Percentiles rank a stretch among this genome's conserved stretches.
phyloP scores from a whole-genome alignment of 257 asterid species.

The Osmanthus fragrans region DNA sequence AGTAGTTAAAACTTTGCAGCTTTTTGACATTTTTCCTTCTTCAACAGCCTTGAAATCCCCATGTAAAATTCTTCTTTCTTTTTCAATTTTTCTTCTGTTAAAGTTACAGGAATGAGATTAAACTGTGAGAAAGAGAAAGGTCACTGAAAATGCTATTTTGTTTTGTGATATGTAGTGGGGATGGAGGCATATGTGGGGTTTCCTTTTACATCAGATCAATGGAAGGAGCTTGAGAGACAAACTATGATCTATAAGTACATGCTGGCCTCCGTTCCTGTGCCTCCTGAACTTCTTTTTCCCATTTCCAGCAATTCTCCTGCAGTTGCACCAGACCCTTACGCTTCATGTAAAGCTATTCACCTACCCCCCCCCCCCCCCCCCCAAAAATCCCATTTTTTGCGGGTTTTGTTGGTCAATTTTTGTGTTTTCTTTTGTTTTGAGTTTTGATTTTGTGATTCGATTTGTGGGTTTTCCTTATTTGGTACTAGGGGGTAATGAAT shows the following conservation, averaged over 20 bases:
- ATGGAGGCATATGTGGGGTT: constrained; percentile 51
- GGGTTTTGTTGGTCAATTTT: background rate
- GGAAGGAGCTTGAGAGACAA: constrained; percentile 87
- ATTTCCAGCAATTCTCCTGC: constrained; percentile 29
- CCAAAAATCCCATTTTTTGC: background rate
- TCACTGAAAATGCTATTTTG: constrained; percentile 3
- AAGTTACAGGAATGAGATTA: background rate
- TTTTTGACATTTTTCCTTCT: constrained; percentile 43
- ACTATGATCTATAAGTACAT: constrained; percentile 76
- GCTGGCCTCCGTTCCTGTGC: constrained; percentile 73
- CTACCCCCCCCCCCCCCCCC: background rate
- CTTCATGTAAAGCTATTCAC: constrained; percentile 34
- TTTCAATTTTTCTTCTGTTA: background rate
- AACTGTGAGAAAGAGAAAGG: constrained; percentile 13
- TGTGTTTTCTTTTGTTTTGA: background rate
- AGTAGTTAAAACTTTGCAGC: constrained; percentile 39
- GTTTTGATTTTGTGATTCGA: background rate
- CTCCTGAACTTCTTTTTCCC: constrained; percentile 74
- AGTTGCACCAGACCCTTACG: constrained; percentile 30
- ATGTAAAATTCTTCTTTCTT: constrained; percentile 34
- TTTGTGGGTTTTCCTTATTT: background rate
- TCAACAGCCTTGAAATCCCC: constrained; percentile 49
- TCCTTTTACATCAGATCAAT: constrained; percentile 75
- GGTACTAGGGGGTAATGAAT: background rate
- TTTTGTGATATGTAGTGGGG: constrained; percentile 29